Base-by-base conservation (phyloP, 2,329 filamentous ascomycete species). In the Epichloe uncinata region DNA sequence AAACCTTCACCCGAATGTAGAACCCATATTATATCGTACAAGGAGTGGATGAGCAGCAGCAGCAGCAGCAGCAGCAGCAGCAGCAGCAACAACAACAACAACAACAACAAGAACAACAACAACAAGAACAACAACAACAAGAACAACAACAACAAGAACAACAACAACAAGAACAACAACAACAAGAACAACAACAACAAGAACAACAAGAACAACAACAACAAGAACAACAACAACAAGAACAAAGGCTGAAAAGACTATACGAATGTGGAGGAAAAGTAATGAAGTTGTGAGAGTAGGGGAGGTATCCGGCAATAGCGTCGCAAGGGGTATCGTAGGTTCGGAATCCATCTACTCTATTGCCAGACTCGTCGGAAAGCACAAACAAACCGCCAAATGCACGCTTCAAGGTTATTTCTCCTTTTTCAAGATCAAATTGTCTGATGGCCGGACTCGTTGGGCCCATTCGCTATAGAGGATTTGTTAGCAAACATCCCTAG, bases 391-490 rank as follows among this genome's bases (percentile, higher is more conserved):
- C 34, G 16, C 35, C 41, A 49, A 36, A 49, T 52, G 49, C 47
- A 37, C 30, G 26, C 12, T 2, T 34, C n/a, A 18, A 12, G 4
- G 18, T 51, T 22, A 47, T 50, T 63, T 64, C 52, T 66, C 63
- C 42, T 67, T 69, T 63, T 81, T 84, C 48, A 70, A 59, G 58
- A 85, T 84, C 53, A 85, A 67, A 50, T 76, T 75, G 40, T 85
- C 82, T 2, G 74, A 72, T 22, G 78, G 72, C 52, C 72, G 72
- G 40, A 82, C 79, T 50, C 81, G 71, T 60, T 84, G 81, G 37
- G 81, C 82, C 80, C 81, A 85, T 68, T 82, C 79, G 22, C 79
- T 82, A 50, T n/a, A 47, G 8, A 52, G 15, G 40, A 33, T 11
- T 33, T 49, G 61, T 69, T 59, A 68, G 63, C 35, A 36, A 36